Evolutionary conservation across 2,329 filamentous ascomycete species (phyloP).

Genomic region (Aspergillus pseudoviridinutans): DNA sequence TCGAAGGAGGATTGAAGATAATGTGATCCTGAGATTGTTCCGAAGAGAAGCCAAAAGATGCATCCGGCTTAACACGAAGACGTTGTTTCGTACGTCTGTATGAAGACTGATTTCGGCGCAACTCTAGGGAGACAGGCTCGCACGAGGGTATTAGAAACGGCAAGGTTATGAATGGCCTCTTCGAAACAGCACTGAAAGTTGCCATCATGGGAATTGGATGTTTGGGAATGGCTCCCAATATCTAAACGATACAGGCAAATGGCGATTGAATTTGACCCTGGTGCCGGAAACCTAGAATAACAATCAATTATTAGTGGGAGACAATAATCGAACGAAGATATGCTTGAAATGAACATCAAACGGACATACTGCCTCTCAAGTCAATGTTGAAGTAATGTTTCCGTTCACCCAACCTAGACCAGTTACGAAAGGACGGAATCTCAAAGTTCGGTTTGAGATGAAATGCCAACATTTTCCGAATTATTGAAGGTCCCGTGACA

Average conservation of each 20-base stretch:
- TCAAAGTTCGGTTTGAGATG: background rate
- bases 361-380: background rate
- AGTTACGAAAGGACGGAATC: background rate
- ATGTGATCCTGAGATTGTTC: conserved; percentile 49
- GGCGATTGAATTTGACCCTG: background rate
- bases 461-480: background rate
- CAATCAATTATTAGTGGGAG: background rate
- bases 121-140: conserved; percentile 28
- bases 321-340: background rate
- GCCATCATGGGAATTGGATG: conserved; percentile 21
- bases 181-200: conserved; percentile 24
- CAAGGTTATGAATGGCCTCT: conserved; percentile 33
- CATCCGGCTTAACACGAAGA: conserved; percentile 50
- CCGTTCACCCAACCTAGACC: background rate
- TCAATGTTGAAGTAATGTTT: background rate
- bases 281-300: background rate
- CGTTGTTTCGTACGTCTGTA: conserved; percentile 49
- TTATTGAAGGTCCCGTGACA: background rate
- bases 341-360: background rate
- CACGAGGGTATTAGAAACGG: conserved; percentile 39
- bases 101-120: conserved; percentile 46
- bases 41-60: conserved; percentile 43
- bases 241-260: background rate
- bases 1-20: conserved; percentile 64
- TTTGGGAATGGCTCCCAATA: background rate